Evolutionary conservation across 495 filamentous ascomycete species (phyloP), one percentile per base, ranked within the genome.

Genomic region (Penicillium soppii): DNA sequence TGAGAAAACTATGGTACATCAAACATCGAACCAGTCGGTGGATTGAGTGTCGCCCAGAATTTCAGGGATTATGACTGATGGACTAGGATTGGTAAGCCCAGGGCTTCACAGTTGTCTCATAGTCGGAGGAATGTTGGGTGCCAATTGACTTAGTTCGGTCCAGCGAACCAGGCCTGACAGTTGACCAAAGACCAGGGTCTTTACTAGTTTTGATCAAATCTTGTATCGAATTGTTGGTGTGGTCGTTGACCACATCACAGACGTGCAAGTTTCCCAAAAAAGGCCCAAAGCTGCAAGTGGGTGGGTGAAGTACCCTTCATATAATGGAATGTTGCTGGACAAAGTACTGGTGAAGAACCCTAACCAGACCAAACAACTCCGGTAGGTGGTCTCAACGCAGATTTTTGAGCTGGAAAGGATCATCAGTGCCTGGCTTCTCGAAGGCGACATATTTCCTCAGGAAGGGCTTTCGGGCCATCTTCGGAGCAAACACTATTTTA

Each of bases 401-500:
- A 6, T 49, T 49, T 20, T 65, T 65, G 20, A 58, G 12, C 13
- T 29, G 43, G 42, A 59, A 66, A 8, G 60, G 54, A 42, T 61
- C 55, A 2, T 29, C 3, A 7, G 22, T 20, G n/a, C 55, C 57
- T 13, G 49, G 30, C 29, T 47, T 45, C 27, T 50, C 8, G 43
- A 48, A 59, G 13, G 39, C 50, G 20, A 70, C 46, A 37, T 56
- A 50, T 8, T 57, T 48, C 16, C 45, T 40, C 15, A 32, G 55
- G 54, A 59, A 69, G 0, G 47, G 45, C 8, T 66, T 56, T 12
- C 66, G 40, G n/a, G n/a, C n/a, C 0, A 54, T 50, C 23, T 55
- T 58, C 7, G 44, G 56, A 9, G 55, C 48, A 47, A 70, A 70
- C 65, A 77, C 61, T 42, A 59, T 61, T 23, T 69, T 71, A 6